phyloP scores from a whole-genome alignment of 768 basidiomycete species.

The Podaxis mareebaensis region DNA sequence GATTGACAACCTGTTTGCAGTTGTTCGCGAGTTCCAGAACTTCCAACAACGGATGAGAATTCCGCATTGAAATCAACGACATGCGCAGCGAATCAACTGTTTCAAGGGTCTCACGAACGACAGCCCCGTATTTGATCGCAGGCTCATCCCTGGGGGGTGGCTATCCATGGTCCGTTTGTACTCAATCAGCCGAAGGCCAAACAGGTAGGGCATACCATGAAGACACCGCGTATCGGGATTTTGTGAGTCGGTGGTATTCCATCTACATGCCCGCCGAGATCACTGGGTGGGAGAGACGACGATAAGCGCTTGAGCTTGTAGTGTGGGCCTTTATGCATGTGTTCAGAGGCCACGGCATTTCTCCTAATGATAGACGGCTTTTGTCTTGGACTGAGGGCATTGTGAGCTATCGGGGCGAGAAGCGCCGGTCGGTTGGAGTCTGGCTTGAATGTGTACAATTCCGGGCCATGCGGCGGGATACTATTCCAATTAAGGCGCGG shows the following conservation, averaged over 20 bases:
- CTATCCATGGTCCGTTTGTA: neutral
- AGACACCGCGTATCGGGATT: neutral
- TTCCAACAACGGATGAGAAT: neutral
- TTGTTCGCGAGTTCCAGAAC: constrained; percentile 5
- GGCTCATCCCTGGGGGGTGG: neutral
- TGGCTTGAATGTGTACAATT: neutral
- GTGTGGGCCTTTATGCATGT: constrained; percentile 3
- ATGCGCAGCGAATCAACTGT: constrained; percentile 4
- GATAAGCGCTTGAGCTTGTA: constrained; percentile 9
- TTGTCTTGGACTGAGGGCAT: neutral
- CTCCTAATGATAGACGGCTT: neutral
- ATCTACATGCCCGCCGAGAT: neutral
- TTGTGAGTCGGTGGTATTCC: neutral
- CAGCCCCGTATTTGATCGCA: neutral
- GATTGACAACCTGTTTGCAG: neutral
- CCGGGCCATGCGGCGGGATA: neutral
- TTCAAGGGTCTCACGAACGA: constrained; percentile 3
- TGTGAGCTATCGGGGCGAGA: neutral
- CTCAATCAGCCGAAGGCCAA: neutral
- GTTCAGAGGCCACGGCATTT: neutral
- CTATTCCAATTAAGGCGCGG: too few relatives aligned
- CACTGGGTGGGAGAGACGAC: neutral
- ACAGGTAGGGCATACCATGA: neutral
- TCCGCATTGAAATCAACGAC: constrained; percentile 4
- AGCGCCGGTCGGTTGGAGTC: neutral